Conservation (phyloP, 2,329 filamentous ascomycete genomes). For the Aspergillus bombycis region DNA sequence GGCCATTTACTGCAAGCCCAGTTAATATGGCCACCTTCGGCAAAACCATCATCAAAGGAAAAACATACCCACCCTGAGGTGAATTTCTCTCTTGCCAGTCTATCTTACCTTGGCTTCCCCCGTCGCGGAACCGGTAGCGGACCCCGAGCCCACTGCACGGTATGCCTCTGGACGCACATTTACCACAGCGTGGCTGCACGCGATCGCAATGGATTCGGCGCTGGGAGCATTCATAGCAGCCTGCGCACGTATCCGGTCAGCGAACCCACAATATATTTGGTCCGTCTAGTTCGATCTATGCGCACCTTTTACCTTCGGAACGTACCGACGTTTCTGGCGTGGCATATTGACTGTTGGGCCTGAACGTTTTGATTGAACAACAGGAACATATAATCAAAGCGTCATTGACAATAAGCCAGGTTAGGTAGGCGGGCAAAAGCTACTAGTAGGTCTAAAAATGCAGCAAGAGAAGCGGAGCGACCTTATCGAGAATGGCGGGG, state of each 20-base stretch:
- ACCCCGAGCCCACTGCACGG: constrained; percentile 15
- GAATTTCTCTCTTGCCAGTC: background rate
- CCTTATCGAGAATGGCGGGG: background rate
- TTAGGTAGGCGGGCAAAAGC: background rate
- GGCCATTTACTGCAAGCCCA: background rate
- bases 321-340: constrained; percentile 3
- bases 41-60: background rate
- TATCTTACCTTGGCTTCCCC: constrained; percentile 4
- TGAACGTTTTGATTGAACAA: background rate
- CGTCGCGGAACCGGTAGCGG: constrained; percentile 18
- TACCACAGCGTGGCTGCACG: constrained; percentile 10
- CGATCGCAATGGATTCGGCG: constrained; percentile 21
- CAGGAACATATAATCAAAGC: background rate
- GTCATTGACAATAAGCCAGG: background rate
- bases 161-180: constrained; percentile 17
- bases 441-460: background rate
- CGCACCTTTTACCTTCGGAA: constrained; percentile 5
- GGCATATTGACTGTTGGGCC: background rate
- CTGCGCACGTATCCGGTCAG: constrained; percentile 19
- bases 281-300: background rate
- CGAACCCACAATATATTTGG: background rate
- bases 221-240: constrained; percentile 22
- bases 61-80: background rate
- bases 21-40: background rate
- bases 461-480: background rate